Base-by-base conservation (phyloP, 495 filamentous ascomycete species). In the Trichoderma asperelloides region DNA sequence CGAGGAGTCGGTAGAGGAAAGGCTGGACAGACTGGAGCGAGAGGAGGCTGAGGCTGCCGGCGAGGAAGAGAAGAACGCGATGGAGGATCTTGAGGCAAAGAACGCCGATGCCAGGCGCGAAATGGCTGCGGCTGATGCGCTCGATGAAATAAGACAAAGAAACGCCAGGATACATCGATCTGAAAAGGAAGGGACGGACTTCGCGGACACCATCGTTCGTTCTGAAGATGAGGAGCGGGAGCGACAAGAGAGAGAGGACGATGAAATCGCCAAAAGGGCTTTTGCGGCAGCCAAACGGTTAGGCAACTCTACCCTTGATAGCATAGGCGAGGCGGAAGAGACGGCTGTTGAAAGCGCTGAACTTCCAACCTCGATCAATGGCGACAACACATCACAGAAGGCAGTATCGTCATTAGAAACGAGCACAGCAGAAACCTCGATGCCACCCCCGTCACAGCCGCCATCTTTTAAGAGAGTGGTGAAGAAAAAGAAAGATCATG, bases 51-150 rank as follows among this genome's bases (percentile, higher is more conserved):
- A 63, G 13, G 68, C 30, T 28, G 75, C 76, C 69, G 77, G 91
- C 27, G 93, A 96, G 78, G 81, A 96, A 70, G 89, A 87, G 71
- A 91, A 93, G 65, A 91, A 96, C 75, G 90, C 92, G 3, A 98
- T 98, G 76, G 86, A 83, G 41, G 88, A 95, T 79, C 79, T 98
- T 49, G 95, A 98, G 79, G 88, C 84, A 8, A 91, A 91, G 21
- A 96, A 92, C 67, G 78, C 88, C 33, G 96, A 99, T 76, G 91
- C 92, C n/a, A 96, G 95, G 81, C 81, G 89, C 66, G 96, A 98
- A 80, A 98, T 99, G 96, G 90, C 88, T 62, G 90, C 98, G 70
- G 96, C 96, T 43, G 96, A 99, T 80, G 92, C 92, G 39, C 78
- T 99, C 69, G 96, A 99, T 77, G 93, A 98, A 79, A 97, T 98